phyloP scores from a whole-genome alignment of 768 basidiomycete genomes.

The Amanita polypyramis region DNA sequence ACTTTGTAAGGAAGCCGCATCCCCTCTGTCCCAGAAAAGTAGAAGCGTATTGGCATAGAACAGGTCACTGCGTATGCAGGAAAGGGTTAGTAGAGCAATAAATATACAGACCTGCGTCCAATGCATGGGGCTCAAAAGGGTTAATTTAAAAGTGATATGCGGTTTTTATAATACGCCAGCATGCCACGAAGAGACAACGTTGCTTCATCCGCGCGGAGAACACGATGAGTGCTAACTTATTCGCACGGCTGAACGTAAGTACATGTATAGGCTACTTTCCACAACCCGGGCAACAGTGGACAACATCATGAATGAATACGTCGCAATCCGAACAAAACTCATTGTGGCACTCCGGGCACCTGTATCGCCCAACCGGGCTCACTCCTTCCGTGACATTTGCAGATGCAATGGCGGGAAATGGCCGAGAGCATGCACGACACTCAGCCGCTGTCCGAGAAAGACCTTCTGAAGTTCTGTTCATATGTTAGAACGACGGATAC shows the following conservation, averaged over 20 bases:
- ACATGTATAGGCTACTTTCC: not conserved
- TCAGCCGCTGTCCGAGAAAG: slow-evolving; percentile 21
- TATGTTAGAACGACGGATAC: slow-evolving; percentile 5
- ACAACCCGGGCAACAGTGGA: slow-evolving; percentile 91
- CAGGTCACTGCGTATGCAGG: not conserved
- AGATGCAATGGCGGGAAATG: slow-evolving; percentile 43
- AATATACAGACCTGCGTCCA: not conserved
- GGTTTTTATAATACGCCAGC: not conserved
- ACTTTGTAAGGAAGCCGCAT: slow-evolving; percentile 14
- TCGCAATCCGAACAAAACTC: slow-evolving; percentile 97
- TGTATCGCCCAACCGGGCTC: slow-evolving; percentile 80
- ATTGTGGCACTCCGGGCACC: slow-evolving; percentile 74
- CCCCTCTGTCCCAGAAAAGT: not conserved
- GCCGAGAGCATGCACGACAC: slow-evolving; percentile 76
- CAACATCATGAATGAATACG: slow-evolving; percentile 88
- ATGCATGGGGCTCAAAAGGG: not conserved
- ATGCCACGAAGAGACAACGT: slow-evolving; percentile 4
- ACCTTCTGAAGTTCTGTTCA: slow-evolving; percentile 30
- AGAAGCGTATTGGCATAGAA: not conserved
- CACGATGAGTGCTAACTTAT: not conserved
- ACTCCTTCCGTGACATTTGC: slow-evolving; percentile 48
- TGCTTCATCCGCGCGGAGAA: slow-evolving; percentile 3
- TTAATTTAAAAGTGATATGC: not conserved
- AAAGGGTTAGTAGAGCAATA: not conserved
- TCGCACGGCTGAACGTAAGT: not conserved